Conservation (phyloP, 129 eudicot species). For the Pulicaria dysenterica region DNA sequence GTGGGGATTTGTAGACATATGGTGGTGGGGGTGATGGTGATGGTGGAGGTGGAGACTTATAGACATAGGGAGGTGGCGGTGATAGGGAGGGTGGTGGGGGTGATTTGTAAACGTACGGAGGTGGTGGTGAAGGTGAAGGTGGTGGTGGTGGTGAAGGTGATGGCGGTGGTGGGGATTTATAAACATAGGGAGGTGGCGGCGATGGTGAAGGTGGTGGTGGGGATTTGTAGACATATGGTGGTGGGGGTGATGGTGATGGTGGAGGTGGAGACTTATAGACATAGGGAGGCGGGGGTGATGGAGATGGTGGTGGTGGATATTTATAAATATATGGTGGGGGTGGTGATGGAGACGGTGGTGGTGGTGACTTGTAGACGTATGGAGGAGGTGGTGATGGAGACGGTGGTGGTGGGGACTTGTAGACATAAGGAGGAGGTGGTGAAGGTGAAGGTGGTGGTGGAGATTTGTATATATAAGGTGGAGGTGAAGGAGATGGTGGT, state of each 20-base stretch:
- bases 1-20: too few relatives aligned
- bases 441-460: not conserved
- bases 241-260: not conserved
- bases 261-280: not conserved
- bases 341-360: slow-evolving; percentile 5
- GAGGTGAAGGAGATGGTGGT: not conserved
- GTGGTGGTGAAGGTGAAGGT: slow-evolving; percentile 5
- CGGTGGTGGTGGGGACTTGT: slow-evolving; percentile 18
- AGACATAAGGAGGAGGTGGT: not conserved
- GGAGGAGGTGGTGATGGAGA: slow-evolving; percentile 22
- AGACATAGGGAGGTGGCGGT: not conserved
- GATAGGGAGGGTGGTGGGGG: slow-evolving; percentile 9
- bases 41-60: not conserved
- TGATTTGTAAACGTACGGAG: slow-evolving; percentile 1
- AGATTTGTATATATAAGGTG: not conserved
- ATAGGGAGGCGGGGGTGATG: slow-evolving; percentile 13
- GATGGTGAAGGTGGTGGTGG: not conserved
- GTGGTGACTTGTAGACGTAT: slow-evolving; percentile 14
- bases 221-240: not conserved
- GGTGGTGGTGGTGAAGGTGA: not conserved
- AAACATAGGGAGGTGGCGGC: slow-evolving; percentile 1
- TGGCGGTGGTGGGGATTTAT: slow-evolving; percentile 22
- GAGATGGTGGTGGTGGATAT: not conserved
- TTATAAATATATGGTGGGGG: not conserved
- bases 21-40: not conserved